Evolutionary conservation across 805 yeast genomes (phyloP).

Genomic region (Brettanomyces naardenensis): DNA sequence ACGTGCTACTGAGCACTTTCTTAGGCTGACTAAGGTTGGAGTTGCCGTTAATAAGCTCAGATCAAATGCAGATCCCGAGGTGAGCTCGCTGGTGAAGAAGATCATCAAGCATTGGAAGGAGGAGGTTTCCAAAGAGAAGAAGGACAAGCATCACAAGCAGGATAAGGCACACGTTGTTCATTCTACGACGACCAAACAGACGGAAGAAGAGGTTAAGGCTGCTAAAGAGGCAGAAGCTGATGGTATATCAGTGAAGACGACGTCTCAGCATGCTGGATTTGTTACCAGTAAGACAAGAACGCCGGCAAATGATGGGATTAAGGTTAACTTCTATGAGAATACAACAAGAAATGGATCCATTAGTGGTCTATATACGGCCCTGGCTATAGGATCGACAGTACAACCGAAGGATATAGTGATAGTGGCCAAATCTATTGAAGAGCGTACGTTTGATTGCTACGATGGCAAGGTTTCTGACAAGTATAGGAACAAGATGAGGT

Average conservation of each 20-base stretch:
- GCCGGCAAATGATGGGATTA: conserved; percentile 74
- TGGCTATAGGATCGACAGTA: conserved; percentile 68
- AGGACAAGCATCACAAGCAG: conserved; percentile 10
- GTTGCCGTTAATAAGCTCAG: conserved; percentile 89
- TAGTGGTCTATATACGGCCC: conserved; percentile 77
- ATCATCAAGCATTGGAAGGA: conserved; percentile 90
- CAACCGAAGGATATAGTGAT: conserved; percentile 45
- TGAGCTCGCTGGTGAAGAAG: conserved; percentile 65
- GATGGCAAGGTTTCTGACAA: conserved; percentile 47
- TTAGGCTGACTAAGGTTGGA: conserved; percentile 95
- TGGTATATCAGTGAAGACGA: not conserved
- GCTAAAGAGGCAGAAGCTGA: conserved; percentile 2
- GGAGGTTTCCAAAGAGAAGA: conserved; percentile 63
- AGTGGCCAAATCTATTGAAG: conserved; percentile 66
- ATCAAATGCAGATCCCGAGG: conserved; percentile 55
- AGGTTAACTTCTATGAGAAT: conserved; percentile 61
- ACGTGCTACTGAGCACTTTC: conserved; percentile 73
- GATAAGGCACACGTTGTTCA: conserved; percentile 1
- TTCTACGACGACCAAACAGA: conserved; percentile 8
- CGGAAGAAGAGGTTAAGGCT: conserved; percentile 2
- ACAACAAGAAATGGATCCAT: conserved; percentile 79
- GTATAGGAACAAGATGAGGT: conserved; percentile 78
- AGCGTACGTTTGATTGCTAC: conserved; percentile 56
- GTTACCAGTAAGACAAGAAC: conserved; percentile 53
- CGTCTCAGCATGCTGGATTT: not conserved